Evolutionary conservation across 208 protist species (phyloP), one percentile per base, ranked within the genome.

Genomic region (Endotrypanum monterogeii): DNA sequence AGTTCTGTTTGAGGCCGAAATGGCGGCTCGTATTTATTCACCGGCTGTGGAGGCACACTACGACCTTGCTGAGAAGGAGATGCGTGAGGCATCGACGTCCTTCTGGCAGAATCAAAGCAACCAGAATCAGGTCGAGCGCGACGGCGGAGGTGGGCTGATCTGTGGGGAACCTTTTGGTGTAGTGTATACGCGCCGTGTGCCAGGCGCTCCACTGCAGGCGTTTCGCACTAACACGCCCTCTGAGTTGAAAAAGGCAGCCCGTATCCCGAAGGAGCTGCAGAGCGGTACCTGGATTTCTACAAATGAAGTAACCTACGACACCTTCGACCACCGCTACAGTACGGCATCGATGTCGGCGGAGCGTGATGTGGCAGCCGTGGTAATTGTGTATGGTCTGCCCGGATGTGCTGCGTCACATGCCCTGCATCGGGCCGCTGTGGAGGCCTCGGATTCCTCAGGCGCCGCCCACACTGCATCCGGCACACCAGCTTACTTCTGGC

Each of bases 11-110:
- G 78, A 58, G 55, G 67, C 82, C 56, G 85, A 90, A 67, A 85
- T 92, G 72, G 83, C 84, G 0, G 61, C 85, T 0, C 84, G 89
- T 11, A 46, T 86, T 35, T 84, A 89, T 72, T 90, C 89, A 3
- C 89, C 89, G 3, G 82, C 79, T 1, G 87, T 94, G 37, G 87
- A 87, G 62, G 85, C 86, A 48, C 89, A 94, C 70, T 88, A 88
- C 78, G 63, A 79, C 20, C 78, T 91, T n/a, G 76, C 83, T 1
- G 72, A 78, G 8, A 78, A 44, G 35, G 73, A 83, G 20, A 28
- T 70, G 20, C 51, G 20, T 5, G 23, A 50, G 28, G 62, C 44
- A 6, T 35, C 60, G 41, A 18, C 44, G 54, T 16, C n/a, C 14
- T 51, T 4, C 37, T n/a, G 46, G 39, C 18, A 20, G n/a, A 12